Evolutionary conservation across 2,329 filamentous ascomycete species (phyloP), one percentile per base, ranked within the genome.

Genomic region (Pestalotiopsis sp.): DNA sequence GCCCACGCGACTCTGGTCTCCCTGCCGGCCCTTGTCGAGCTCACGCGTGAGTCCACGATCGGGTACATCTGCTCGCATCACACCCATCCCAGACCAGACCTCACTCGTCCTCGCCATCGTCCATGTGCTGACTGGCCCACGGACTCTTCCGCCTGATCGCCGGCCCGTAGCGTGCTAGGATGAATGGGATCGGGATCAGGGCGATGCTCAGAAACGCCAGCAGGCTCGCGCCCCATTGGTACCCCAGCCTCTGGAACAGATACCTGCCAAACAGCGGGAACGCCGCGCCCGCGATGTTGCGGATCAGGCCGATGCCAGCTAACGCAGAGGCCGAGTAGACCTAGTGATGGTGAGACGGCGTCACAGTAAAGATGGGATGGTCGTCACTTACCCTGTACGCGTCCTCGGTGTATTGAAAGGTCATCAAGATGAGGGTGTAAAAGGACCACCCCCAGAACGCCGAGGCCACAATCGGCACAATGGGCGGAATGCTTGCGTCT

Each of bases 361-460:
- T 14, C 2, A 7, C 14, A 4, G 2, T 1, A 5, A 2, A 12
- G 40, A 9, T 3, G 38, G 31, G 23, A 6, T 9, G 12, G 12
- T 14, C 5, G 1, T 2, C 2, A 66, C 71, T 65, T 11, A 71
- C 72, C 25, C 70, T 82, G 70, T 86, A 85, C 6, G 82, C 80
- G 69, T 85, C 84, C 66, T 85, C 83, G 2, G 83, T 84, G 69
- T 84, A 86, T 4, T 81, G 83, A 45, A 84, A 80, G 1, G 83
- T 83, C 78, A 84, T 84, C 3, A 86, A 76, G 61, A 86, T 86
- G 0, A 87, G 78, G 1, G 82, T 82, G 66, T 85, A 85, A 70
- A 86, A 85, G 4, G 80, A 82, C 77, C 83, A 84, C 0, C 85
- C 86, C 76, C 85, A 86, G 20, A 86, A 80, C 0, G 81, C 79